Percentiles rank a stretch among this genome's conserved stretches.
phyloP scores from a whole-genome alignment of 1,139 yeast species.

The Taphrina pruni region DNA sequence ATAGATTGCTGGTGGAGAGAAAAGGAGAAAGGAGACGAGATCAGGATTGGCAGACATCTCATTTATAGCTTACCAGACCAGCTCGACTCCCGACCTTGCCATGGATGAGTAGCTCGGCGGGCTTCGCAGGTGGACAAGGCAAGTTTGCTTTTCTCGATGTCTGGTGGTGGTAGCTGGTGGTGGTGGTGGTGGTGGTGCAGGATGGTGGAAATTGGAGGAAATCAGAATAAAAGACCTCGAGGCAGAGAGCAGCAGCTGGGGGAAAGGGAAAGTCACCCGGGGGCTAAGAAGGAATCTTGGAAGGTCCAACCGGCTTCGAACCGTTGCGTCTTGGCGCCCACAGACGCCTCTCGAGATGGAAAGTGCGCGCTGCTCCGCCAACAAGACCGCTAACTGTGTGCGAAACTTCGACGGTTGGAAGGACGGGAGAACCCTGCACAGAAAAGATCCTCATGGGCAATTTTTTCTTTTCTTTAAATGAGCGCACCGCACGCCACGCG shows the following conservation, averaged over 20 bases:
- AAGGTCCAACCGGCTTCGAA: background rate
- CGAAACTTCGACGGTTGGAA: background rate
- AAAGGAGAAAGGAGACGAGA: background rate
- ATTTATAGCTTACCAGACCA: background rate
- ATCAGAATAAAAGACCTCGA: too few species aligned
- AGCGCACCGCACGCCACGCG: background rate
- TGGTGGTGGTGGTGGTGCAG: background rate
- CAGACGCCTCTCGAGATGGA: background rate
- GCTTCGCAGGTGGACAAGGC: too few species aligned
- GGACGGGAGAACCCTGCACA: background rate
- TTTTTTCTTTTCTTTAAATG: too few species aligned
- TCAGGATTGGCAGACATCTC: background rate
- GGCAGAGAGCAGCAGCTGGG: too few species aligned
- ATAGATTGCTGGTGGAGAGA: slow-evolving; percentile 3
- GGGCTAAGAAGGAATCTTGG: too few species aligned
- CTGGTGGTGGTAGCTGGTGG: background rate
- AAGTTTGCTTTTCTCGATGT: too few species aligned
- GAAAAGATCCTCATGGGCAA: too few species aligned
- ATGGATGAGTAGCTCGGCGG: too few species aligned
- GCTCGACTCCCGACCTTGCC: too few species aligned
- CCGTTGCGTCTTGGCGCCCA: background rate
- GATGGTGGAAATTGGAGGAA: background rate
- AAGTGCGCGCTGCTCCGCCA: background rate
- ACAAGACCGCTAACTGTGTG: background rate
- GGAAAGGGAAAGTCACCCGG: too few species aligned